Conservation (phyloP, 441 rosid species). For the Populus hybrid region DNA sequence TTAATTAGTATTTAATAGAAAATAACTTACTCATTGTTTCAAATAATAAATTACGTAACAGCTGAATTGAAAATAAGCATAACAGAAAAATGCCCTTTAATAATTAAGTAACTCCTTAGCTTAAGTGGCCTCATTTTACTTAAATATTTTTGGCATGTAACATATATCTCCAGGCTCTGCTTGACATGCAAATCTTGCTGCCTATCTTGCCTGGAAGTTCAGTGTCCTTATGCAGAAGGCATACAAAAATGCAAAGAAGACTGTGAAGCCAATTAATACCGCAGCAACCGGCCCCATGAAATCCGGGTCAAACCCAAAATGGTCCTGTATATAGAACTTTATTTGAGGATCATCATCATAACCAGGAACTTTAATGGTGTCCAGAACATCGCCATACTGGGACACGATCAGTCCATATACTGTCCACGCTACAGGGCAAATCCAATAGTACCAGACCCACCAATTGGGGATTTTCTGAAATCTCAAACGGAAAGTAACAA, state of each 20-base stretch:
- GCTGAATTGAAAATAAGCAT: no score
- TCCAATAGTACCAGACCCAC: slow-evolving; percentile 95
- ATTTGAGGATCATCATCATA: slow-evolving; percentile 26
- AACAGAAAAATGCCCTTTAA: no score
- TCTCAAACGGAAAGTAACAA: background rate
- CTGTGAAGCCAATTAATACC: slow-evolving; percentile 60
- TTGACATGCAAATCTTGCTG: background rate
- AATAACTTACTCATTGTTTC: no score
- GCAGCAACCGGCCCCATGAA: slow-evolving; percentile 74
- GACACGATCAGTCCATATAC: slow-evolving; percentile 77
- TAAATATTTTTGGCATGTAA: no score
- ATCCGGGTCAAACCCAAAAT: slow-evolving; percentile 51
- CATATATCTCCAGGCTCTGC: no score
- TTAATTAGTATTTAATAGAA: no score
- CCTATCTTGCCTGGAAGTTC: slow-evolving; percentile 74
- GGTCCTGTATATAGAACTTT: slow-evolving; percentile 44
- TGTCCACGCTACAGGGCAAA: slow-evolving; percentile 84
- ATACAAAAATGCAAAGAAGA: slow-evolving; percentile 61
- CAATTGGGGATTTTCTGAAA: slow-evolving; percentile 80
- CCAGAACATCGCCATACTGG: slow-evolving; percentile 59
- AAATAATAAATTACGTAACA: no score
- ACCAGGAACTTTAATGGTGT: slow-evolving; percentile 44
- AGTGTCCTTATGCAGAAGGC: slow-evolving; percentile 62
- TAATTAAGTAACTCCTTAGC: no score
- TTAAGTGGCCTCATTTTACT: no score